A percentile compares a stretch with the other conserved stretches of the same genome.
Conservation (phyloP, 495 filamentous ascomycete species). For the Lophium mytilinum region DNA sequence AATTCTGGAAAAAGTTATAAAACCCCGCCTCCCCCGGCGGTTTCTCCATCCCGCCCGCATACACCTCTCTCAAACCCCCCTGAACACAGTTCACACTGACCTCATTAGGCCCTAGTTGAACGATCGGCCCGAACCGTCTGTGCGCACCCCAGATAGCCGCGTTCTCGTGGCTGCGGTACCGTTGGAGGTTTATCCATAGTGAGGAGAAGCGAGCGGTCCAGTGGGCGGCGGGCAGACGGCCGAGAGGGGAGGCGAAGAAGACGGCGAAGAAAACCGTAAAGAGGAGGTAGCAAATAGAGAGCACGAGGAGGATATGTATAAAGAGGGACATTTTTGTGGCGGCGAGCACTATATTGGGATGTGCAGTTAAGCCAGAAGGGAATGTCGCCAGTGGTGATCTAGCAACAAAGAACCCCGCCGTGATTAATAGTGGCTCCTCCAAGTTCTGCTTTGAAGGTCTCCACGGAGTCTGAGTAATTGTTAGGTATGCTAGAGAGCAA, state of each 20-base stretch:
- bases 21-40: slow-evolving; percentile 8
- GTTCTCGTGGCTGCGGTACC: slow-evolving; percentile 13
- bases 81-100: slow-evolving; percentile 28
- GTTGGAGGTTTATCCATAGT: slow-evolving; percentile 22
- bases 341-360: background rate
- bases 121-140: slow-evolving; percentile 16
- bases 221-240: slow-evolving; percentile 20
- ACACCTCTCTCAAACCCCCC: slow-evolving; percentile 26
- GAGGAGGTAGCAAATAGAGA: background rate
- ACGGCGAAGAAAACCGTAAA: slow-evolving; percentile 3
- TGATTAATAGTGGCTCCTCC: no score
- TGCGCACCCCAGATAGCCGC: slow-evolving; percentile 22
- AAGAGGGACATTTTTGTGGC: background rate
- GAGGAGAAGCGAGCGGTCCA: slow-evolving; percentile 13
- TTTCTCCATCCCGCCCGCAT: slow-evolving; percentile 29
- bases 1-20: slow-evolving; percentile 25
- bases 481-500: no score
- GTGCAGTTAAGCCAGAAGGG: background rate
- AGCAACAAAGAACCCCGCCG: no score
- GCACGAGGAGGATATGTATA: background rate
- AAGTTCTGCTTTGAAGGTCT: no score
- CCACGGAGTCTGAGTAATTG: no score
- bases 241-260: slow-evolving; percentile 13
- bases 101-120: slow-evolving; percentile 23
- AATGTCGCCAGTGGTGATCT: no score